A percentile compares a stretch with the other conserved stretches of the same genome.
Conservation (phyloP, 2,329 filamentous ascomycete species). For the Ophiostoma himal-ulmi region DNA sequence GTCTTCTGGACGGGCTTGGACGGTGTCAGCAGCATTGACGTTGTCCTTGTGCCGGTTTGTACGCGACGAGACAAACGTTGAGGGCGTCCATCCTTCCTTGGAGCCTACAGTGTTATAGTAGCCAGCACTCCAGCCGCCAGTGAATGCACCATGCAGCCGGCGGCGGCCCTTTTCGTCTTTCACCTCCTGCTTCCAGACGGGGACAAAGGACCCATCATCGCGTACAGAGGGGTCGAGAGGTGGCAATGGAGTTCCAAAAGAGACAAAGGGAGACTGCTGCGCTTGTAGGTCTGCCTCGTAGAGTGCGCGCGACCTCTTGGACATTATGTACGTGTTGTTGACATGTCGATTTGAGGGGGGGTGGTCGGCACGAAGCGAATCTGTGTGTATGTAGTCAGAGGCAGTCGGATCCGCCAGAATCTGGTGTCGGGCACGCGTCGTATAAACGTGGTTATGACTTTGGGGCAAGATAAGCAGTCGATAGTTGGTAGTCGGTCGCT, state of each 20-base stretch:
- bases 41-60: constrained; percentile 67
- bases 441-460: neutral
- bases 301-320: constrained; percentile 71
- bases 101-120: constrained; percentile 98
- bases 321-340: constrained; percentile 45
- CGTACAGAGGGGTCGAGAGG: constrained; percentile 67
- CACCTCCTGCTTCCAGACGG: constrained; percentile 97
- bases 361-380: neutral
- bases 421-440: neutral
- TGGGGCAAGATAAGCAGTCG: neutral
- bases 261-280: constrained; percentile 65
- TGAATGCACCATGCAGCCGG: constrained; percentile 91
- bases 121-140: constrained; percentile 94
- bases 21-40: constrained; percentile 35
- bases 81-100: constrained; percentile 95
- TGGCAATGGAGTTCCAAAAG: constrained; percentile 81
- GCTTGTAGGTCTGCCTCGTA: constrained; percentile 70
- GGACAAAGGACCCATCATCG: constrained; percentile 88
- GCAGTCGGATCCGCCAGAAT: too few relatives aligned
- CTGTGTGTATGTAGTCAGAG: neutral
- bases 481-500: neutral
- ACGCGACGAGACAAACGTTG: constrained; percentile 86
- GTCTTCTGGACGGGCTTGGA: constrained; percentile 67
- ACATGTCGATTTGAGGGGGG: constrained; percentile 7
- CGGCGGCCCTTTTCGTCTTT: constrained; percentile 87